Evolutionary conservation across 306 rosid species (phyloP), one percentile per base, ranked within the genome.

Genomic region (Cucumis melo): DNA sequence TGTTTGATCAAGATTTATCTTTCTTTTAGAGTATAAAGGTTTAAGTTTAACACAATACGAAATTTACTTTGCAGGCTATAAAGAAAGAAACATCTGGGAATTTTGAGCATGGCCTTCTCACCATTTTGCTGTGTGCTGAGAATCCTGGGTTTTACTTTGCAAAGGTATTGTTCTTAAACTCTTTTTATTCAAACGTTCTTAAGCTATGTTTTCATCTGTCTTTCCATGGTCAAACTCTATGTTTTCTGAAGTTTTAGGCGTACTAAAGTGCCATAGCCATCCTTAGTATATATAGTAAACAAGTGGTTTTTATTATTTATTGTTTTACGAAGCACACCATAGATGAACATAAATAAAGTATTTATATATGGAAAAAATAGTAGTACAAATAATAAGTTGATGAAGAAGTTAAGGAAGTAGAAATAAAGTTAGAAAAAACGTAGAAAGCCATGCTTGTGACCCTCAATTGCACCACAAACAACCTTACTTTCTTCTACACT

Each of bases 91-190:
- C 96, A 9, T 88, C 93, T 0, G 96, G 96, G 51, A 29, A 68
- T 55, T 90, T 92, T 39, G 88, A 78, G 78, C 56, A 74, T 44
- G 94, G 89, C 54, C 96, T 92, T 73, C 10, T 83, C 80, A 85
- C 92, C 64, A 89, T 93, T 58, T 50, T 89, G 78, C 87, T 41
- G 70, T 87, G 92, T 44, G 81, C 95, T 48, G 86, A 83, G 82
- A 87, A 87, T 88, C 95, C 91, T 32, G 90, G 85, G 7, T 80
- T 63, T 80, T 89, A 81, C 76, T 93, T 93, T n/a, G 89, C 96
- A 1, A 87, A 87, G 98, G 98, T 92, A 86, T 76, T 8, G 59
- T 78, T 21, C 36, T 5, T 1, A 72, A 8, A 44, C 50, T 7
- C 5, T 23, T 44, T 44, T 23, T 53, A 23, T 24, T 20, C 3